A percentile compares a stretch with the other conserved stretches of the same genome.
phyloP scores from a whole-genome alignment of 163 green algal genomes.

The Volvox carteri region DNA sequence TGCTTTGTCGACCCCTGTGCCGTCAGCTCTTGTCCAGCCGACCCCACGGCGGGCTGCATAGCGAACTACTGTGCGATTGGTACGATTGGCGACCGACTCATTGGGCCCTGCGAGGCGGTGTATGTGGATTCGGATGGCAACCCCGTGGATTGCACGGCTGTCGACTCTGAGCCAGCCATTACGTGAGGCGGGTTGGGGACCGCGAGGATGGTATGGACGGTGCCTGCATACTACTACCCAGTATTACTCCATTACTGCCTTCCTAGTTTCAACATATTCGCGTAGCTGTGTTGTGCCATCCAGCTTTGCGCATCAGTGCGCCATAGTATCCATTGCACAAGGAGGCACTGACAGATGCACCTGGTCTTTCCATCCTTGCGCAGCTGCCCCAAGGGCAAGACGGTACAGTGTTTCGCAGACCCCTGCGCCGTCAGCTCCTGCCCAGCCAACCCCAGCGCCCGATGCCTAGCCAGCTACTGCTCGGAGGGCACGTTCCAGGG shows the following conservation, averaged over 20 bases:
- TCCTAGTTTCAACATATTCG: too few species aligned
- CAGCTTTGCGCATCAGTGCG: too few species aligned
- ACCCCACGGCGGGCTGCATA: slow-evolving; percentile 5
- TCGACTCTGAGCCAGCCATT: background rate
- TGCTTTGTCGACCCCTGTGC: slow-evolving; percentile 30
- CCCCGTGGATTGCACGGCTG: background rate
- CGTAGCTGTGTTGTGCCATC: too few species aligned
- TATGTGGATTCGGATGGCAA: background rate
- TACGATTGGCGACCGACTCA: background rate
- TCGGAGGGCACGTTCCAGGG: background rate
- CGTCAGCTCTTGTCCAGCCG: background rate
- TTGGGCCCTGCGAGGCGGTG: slow-evolving; percentile 12
- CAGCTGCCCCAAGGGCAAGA: background rate
- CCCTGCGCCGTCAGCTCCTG: background rate
- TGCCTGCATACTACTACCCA: too few species aligned
- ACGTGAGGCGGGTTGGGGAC: too few species aligned
- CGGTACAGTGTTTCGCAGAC: slow-evolving; percentile 21
- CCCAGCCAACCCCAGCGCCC: background rate
- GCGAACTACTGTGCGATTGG: slow-evolving; percentile 8
- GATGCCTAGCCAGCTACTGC: slow-evolving; percentile 31
- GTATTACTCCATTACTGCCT: too few species aligned
- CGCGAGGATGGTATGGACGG: too few species aligned
- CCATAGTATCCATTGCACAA: too few species aligned
- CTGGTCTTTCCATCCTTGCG: too few species aligned
- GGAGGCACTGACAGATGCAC: too few species aligned